Percentiles rank a stretch among this genome's conserved stretches.
phyloP scores from a whole-genome alignment of 2,329 filamentous ascomycete genomes.

The Microsporum ferrugineum region DNA sequence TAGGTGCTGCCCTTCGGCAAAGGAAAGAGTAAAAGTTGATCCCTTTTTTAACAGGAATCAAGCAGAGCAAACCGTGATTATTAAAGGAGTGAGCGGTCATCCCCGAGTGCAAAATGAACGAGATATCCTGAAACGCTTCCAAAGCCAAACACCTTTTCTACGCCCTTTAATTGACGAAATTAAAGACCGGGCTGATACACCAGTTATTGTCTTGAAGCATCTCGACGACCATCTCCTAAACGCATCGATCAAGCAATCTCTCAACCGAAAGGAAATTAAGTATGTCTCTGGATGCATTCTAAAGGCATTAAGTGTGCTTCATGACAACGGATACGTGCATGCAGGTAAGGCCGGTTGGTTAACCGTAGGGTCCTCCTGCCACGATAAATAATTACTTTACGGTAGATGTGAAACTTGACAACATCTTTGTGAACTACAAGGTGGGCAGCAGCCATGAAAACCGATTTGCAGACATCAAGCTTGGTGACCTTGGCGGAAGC shows the following conservation, averaged over 20 bases:
- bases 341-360: conserved; percentile 9
- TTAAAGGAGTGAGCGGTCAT: conserved; percentile 19
- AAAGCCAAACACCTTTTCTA: conserved; percentile 13
- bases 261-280: conserved; percentile 14
- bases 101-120: conserved; percentile 20
- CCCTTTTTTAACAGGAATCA: conserved; percentile 2
- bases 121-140: conserved; percentile 20
- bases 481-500: neutral
- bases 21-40: too few species aligned
- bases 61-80: conserved; percentile 15
- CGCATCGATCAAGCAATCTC: conserved; percentile 6
- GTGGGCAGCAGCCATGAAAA: neutral
- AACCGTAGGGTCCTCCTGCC: neutral
- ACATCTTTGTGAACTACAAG: conserved; percentile 13
- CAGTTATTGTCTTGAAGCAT: conserved; percentile 15
- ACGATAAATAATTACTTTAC: neutral
- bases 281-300: conserved; percentile 15
- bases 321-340: conserved; percentile 15
- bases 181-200: conserved; percentile 9
- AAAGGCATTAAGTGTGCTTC: conserved; percentile 12
- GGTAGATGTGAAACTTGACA: conserved; percentile 19
- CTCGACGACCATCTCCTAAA: conserved; percentile 15
- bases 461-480: neutral
- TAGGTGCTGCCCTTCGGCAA: too few species aligned
- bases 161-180: conserved; percentile 21